Base-by-base conservation (phyloP, 306 rosid species). In the Malus fusca region DNA sequence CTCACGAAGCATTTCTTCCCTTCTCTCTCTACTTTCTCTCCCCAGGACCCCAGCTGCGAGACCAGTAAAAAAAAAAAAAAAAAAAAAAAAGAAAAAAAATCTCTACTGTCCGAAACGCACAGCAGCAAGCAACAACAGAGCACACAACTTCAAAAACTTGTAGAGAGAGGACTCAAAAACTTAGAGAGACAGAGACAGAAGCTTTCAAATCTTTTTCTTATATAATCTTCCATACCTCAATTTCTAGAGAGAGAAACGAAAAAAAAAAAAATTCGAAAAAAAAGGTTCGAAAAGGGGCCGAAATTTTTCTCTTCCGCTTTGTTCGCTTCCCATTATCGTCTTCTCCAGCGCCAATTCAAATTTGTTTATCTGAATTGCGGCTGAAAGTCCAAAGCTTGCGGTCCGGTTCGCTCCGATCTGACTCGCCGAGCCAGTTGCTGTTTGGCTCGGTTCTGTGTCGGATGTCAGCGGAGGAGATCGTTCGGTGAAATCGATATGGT, bases 401-500 rank as follows among this genome's bases (percentile, higher is more conserved):
- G 61, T 71, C 22, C 6, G 62, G 43, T 59, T 22, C 79, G 77
- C 83, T 75, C 81, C 84, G 89, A 82, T 85, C 89, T 85, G 80
- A 66, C 84, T 71, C 79, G 7, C 79, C 44, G 77, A 78, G 67
- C 55, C 60, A 52, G 35, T 71, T 71, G 33, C 10, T 5, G 23
- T 23, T 68, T 74, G 69, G 75, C 88, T 83, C 87, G 78, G 81
- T 28, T 37, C 71, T 68, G 72, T 77, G 84, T 92, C 86, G 98
- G 98, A 96, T 96, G 99, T 90, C 91, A 88, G 88, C 74, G 60
- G 81, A 31, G 82, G 82, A 76, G 90, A 88, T 90, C 93, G 84
- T 86, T 25, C 81, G 76, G 84, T 80, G 79, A 84, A 84, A 87
- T 89, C 91, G 84, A 85, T 90, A 96, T 96, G 99, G 99, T 96